phyloP scores from a whole-genome alignment of 2,329 filamentous ascomycete species.

The Helotiales sp. region DNA sequence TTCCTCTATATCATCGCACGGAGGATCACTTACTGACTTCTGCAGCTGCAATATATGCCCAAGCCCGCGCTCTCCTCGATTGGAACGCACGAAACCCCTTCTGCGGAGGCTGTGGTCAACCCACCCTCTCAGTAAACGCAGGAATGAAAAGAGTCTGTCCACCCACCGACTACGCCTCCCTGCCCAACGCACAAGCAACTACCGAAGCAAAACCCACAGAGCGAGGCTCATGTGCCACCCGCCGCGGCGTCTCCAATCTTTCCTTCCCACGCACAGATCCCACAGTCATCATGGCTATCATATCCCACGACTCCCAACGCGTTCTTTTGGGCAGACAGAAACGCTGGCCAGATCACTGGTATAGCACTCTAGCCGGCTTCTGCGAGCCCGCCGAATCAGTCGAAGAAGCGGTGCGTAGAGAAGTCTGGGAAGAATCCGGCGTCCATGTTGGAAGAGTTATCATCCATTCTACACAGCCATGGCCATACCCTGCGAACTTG shows the following conservation, averaged over 20 bases:
- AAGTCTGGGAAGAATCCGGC: constrained; percentile 85
- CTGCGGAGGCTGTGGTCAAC: constrained; percentile 84
- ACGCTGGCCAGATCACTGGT: constrained; percentile 82
- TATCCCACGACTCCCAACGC: constrained; percentile 72
- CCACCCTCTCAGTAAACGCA: constrained; percentile 75
- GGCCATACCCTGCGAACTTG: constrained; percentile 81
- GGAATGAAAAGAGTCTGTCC: constrained; percentile 82
- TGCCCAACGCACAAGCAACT: constrained; percentile 37
- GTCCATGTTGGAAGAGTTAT: constrained; percentile 75
- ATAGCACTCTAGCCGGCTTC: constrained; percentile 85
- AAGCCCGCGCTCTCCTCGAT: constrained; percentile 84
- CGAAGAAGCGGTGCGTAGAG: constrained; percentile 79
- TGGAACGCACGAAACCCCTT: constrained; percentile 94
- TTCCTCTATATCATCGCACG: not conserved
- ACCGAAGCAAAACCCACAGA: constrained; percentile 43
- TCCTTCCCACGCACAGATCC: constrained; percentile 86
- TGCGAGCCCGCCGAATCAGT: constrained; percentile 83
- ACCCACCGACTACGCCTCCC: constrained; percentile 58
- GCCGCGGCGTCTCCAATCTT: constrained; percentile 85
- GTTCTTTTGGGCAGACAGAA: constrained; percentile 79
- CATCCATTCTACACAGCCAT: constrained; percentile 81
- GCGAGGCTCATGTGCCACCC: constrained; percentile 74
- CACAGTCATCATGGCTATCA: constrained; percentile 88
- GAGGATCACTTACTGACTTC: not conserved
- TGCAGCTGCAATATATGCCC: constrained; percentile 83